Evolutionary conservation across 208 protist species (phyloP).

Genomic region (Lotmaria passim): DNA sequence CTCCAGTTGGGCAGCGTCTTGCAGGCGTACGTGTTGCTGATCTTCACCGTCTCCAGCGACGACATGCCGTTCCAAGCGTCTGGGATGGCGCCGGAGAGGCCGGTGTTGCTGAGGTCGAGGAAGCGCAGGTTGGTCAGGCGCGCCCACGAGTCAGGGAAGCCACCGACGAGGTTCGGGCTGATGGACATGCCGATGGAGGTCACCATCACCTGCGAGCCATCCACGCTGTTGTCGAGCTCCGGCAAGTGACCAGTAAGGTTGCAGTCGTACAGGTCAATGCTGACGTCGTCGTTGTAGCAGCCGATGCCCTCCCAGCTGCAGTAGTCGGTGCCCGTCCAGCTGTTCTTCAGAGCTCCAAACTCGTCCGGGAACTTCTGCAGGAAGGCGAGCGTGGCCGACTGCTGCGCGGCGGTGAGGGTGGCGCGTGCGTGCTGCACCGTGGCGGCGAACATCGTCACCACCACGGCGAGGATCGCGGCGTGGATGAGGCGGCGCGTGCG

Average conservation of each 20-base stretch:
- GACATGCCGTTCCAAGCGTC: conserved; percentile 31
- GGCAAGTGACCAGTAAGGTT: conserved; percentile 23
- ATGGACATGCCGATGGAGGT: conserved; percentile 19
- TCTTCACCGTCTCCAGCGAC: conserved; percentile 13
- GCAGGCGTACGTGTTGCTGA: conserved; percentile 15
- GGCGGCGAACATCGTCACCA: conserved; percentile 8
- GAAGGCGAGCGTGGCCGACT: background rate
- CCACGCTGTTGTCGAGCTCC: background rate
- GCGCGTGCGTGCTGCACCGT: background rate
- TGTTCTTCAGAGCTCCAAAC: background rate
- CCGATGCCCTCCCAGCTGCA: conserved; percentile 25
- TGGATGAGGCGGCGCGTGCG: too few species aligned
- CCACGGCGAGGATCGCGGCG: conserved; percentile 3
- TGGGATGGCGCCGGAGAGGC: conserved; percentile 13
- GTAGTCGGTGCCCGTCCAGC: conserved; percentile 24
- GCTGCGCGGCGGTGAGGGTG: background rate
- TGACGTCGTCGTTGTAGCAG: conserved; percentile 26
- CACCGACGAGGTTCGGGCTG: conserved; percentile 14
- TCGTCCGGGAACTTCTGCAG: background rate
- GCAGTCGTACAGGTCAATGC: conserved; percentile 18
- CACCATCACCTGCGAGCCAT: conserved; percentile 11
- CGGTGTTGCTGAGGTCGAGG: conserved; percentile 32
- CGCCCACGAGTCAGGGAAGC: conserved; percentile 13
- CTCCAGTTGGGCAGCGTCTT: conserved; percentile 13
- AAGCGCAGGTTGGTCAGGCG: conserved; percentile 4